Conservation (phyloP, 805 yeast species). For the Wickerhamomyces sydowiorum region DNA sequence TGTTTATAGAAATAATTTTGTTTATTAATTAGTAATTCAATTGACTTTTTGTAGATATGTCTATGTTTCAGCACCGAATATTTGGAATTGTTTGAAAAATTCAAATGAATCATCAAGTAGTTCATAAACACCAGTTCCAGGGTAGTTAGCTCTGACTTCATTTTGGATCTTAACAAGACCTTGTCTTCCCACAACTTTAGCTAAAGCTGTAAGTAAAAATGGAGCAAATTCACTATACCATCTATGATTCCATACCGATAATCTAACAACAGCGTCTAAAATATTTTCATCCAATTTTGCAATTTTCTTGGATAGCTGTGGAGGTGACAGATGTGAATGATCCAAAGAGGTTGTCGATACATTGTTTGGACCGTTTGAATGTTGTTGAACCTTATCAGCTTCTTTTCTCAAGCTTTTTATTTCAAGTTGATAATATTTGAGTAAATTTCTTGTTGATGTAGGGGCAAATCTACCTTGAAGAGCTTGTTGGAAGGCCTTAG, state of each 20-base stretch:
- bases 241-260: conserved; percentile 96
- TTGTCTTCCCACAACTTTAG: conserved; percentile 62
- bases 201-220: conserved; percentile 48
- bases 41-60: neutral
- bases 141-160: conserved; percentile 62
- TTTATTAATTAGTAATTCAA: too few species aligned
- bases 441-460: conserved; percentile 65
- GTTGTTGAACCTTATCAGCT: conserved; percentile 18
- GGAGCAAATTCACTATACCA: conserved; percentile 95
- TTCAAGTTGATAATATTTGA: conserved; percentile 59
- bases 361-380: conserved; percentile 26
- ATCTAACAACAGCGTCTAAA: conserved; percentile 63
- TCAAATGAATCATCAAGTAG: conserved; percentile 47
- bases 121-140: conserved; percentile 52
- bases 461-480: conserved; percentile 74
- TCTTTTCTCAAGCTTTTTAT: conserved; percentile 21
- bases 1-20: too few species aligned
- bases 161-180: conserved; percentile 75
- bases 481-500: conserved; percentile 74
- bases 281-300: conserved; percentile 36
- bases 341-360: conserved; percentile 11
- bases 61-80: conserved; percentile 9
- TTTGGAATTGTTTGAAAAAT: conserved; percentile 30
- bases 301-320: conserved; percentile 28
- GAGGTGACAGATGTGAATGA: conserved; percentile 14